Base-by-base conservation (phyloP, 148 eudicot genomes). In the Limonium bicolor region DNA sequence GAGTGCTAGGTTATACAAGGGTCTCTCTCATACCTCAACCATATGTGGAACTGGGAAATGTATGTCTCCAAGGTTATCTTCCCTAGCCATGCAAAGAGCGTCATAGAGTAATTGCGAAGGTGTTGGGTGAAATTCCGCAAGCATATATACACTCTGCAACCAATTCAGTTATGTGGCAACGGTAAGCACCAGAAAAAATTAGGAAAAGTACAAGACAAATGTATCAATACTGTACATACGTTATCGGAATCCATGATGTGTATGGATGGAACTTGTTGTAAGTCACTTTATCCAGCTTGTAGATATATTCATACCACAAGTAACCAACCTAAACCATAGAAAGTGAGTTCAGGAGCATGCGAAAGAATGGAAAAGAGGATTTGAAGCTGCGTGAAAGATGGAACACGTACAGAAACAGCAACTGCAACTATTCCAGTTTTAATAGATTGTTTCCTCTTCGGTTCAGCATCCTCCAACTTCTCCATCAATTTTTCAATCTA, bases 11-110 rank as follows among this genome's bases (percentile, higher is more conserved):
- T n/a, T n/a, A 43, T 43, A 2, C 11, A 23, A 43, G 15, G 27
- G 28, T 3, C 2, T 7, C 7, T 43, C 13, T 53, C 54, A 30
- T 59, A 84, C 97, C 97, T 84, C 67, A 90, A 65, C 97, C 95
- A 84, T 56, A 90, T 90, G 56, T 90, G 97, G 52, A 90, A 90
- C 67, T 90, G 99, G 41, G 95, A 84, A 54, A 90, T 90, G 58
- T 90, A 90, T 3, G 99, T 90, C 73, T 90, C 99, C 76, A 90
- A 58, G 28, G 99, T 90, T 50, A 84, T 56, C 70, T 90, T 84
- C 26, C 99, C 99, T 7, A 90, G 95, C 99, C 97, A 90, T 93
- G 95, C 95, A 63, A 90, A 84, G 51, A 90, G 93, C 39, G 95
- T 78, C 70, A 87, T 44, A 1, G 86, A 88, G 53, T 56, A 74